phyloP scores from a whole-genome alignment of 2,329 filamentous ascomycete species.

The Ceratocystis variospora region DNA sequence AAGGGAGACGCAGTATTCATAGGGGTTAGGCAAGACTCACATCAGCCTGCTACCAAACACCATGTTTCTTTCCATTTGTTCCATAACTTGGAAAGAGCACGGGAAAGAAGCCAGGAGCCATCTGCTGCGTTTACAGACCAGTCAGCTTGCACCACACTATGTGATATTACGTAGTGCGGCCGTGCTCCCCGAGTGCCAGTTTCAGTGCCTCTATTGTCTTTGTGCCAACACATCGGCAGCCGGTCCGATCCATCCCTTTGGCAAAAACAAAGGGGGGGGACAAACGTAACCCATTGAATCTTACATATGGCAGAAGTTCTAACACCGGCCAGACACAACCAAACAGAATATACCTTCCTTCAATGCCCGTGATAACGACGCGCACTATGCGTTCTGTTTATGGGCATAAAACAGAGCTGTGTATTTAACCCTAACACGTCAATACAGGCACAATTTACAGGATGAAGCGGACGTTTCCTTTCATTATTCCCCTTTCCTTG shows the following conservation, averaged over 20 bases:
- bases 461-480: neutral
- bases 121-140: neutral
- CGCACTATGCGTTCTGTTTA: neutral
- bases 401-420: neutral
- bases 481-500: neutral
- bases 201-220: neutral
- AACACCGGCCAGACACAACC: too few relatives aligned
- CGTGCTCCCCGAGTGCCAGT: neutral
- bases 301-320: too few relatives aligned
- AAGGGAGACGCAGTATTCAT: neutral
- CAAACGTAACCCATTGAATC: too few relatives aligned
- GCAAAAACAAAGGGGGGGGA: too few relatives aligned
- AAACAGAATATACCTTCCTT: too few relatives aligned
- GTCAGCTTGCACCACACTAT: neutral
- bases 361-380: too few relatives aligned
- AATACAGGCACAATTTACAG: neutral
- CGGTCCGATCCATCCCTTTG: too few relatives aligned
- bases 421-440: neutral
- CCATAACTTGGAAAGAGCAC: neutral
- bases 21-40: neutral
- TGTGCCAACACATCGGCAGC: neutral
- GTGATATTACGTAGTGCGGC: too few relatives aligned
- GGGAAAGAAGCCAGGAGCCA: too few relatives aligned
- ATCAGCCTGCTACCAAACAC: neutral
- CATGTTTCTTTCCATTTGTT: neutral